Conservation (phyloP, 108 stramenopile genomes). For the Nitzschia sp. region DNA sequence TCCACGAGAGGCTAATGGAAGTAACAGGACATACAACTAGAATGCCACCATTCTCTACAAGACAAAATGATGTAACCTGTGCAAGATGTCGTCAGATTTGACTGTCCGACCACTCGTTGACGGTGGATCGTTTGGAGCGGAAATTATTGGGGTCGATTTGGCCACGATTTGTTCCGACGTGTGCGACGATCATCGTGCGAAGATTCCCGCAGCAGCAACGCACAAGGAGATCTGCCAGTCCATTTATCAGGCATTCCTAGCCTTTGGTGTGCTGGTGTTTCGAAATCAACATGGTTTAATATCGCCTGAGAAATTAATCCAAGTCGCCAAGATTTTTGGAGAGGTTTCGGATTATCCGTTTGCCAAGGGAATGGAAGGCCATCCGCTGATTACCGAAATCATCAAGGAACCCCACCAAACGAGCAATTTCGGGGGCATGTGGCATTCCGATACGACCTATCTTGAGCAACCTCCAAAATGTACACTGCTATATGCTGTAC, state of each 20-base stretch:
- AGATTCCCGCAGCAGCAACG: neutral
- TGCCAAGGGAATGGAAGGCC: neutral
- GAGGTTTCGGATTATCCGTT: neutral
- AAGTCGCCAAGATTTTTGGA: neutral
- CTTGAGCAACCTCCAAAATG: neutral
- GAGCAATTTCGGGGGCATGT: neutral
- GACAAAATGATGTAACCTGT: too few species aligned
- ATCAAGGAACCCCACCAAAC: neutral
- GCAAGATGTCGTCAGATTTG: too few species aligned
- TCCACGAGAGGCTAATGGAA: too few species aligned
- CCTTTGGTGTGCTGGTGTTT: neutral
- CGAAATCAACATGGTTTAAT: neutral
- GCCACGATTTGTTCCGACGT: too few species aligned
- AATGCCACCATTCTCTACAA: too few species aligned
- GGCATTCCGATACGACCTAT: conserved; percentile 4
- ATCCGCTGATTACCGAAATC: neutral
- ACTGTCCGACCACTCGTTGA: too few species aligned
- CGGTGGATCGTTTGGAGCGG: conserved; percentile 1
- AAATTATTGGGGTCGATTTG: neutral
- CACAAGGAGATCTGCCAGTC: neutral
- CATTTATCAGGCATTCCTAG: neutral
- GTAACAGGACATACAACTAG: too few species aligned
- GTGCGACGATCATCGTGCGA: neutral
- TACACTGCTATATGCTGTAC: neutral
- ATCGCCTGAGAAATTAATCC: neutral